Evolutionary conservation across 805 yeast genomes (phyloP), one percentile per base, ranked within the genome.

Genomic region (Lipomyces spencermartinsiae): DNA sequence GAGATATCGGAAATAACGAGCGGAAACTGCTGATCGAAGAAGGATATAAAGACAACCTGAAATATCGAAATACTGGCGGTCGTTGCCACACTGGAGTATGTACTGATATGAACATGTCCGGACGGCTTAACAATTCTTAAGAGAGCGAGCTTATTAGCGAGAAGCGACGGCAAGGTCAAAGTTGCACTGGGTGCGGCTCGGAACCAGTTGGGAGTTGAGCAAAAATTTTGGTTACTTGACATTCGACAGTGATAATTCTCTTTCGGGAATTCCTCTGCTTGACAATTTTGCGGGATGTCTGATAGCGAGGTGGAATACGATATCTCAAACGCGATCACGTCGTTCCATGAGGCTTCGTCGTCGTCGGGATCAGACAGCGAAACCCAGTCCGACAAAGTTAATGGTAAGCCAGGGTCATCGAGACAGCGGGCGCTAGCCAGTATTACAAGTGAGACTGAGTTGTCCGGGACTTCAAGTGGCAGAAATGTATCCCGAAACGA

Each of bases 401-500:
- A 51, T 14, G 35, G 25, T 16, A 63, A 34, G 43, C 53, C 51
- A n/a, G 33, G 34, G 31, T 9, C 35, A n/a, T 19, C 29, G 6
- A 29, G 35, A 37, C 58, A 9, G n/a, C 58, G 25, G 14, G 46
- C 31, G 14, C 58, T 55, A 25, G 66, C 43, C 22, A 19, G 16
- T 25, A 37, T 19, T 1, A 33, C 35, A 19, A 3, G 60, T 1
- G 64, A 51, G 37, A 49, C 53, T 2, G 53, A 43, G 10, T 34
- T n/a, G 4, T 34, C 54, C 3, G 62, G 43, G 33, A 61, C 63
- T 22, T 68, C 55, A 62, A 2, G 43, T 61, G 25, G 73, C 71
- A 76, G 82, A 12, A 53, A 6, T 12, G n/a, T 5, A 16, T 79
- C 82, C 8, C 87, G 83, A 65, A 75, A 70, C 25, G 78, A 76